A percentile compares a stretch with the other conserved stretches of the same genome.
These are phyloP conservation scores for Aspergillus kassunensis DNA, from an alignment of 495 filamentous ascomycete genomes.

Conservation along the genomic window DNA sequence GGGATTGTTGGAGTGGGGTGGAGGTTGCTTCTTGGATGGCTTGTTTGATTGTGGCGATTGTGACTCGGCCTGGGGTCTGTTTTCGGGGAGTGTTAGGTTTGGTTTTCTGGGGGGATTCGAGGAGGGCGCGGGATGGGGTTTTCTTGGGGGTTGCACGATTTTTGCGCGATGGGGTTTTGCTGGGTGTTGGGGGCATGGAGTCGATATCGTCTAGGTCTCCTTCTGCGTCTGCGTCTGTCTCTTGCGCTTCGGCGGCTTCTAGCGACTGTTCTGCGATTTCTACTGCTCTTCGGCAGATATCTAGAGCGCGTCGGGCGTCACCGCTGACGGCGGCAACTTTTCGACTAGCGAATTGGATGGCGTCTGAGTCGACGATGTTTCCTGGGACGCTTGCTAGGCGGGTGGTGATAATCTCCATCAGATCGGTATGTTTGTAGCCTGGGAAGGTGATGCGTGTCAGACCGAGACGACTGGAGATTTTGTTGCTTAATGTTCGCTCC, in stretches of 20 bases:
- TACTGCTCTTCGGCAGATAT: conserved; percentile 93
- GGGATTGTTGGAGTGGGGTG: conserved; percentile 82
- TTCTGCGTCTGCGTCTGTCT: conserved; percentile 25
- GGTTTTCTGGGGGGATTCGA: conserved; percentile 19
- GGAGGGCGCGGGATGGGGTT: background rate
- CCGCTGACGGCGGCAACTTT: conserved; percentile 97
- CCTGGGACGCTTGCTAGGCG: conserved; percentile 82
- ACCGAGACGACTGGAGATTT: conserved; percentile 90
- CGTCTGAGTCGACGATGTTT: conserved; percentile 87
- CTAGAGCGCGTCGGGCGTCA: conserved; percentile 86
- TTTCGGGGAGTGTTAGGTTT: conserved; percentile 9
- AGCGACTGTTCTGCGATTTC: conserved; percentile 84
- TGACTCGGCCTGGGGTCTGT: conserved; percentile 57
- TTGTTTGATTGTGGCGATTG: conserved; percentile 86
- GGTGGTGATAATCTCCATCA: conserved; percentile 96
- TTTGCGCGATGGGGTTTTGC: conserved; percentile 37
- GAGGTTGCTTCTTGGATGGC: conserved; percentile 94
- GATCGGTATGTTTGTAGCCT: conserved; percentile 92
- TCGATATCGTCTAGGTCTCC: conserved; percentile 28
- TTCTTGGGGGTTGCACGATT: conserved; percentile 24
- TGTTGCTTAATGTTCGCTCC: conserved; percentile 94
- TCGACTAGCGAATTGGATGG: conserved; percentile 90
- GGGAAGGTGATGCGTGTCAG: conserved; percentile 93
- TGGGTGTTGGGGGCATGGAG: conserved; percentile 43
- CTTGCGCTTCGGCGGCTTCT: conserved; percentile 25